phyloP scores from a whole-genome alignment of 192 early-diverging fungal species.

The Rhizophagus clarus region DNA sequence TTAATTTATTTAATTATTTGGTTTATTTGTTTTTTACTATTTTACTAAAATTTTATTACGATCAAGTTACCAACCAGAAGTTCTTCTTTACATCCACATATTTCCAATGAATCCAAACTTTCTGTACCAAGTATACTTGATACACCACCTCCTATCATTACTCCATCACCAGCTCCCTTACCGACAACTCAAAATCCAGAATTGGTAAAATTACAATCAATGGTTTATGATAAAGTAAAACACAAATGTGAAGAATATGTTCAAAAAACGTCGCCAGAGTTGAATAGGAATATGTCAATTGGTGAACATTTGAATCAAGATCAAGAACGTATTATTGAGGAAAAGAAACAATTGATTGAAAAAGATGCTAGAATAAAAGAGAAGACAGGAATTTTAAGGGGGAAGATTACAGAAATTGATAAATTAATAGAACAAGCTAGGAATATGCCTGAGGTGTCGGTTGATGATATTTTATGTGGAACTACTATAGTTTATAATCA shows the following conservation, averaged over 20 bases:
- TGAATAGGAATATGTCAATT: constrained; percentile 65
- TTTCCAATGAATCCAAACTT: constrained; percentile 31
- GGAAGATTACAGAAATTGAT: constrained; percentile 62
- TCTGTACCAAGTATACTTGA: constrained; percentile 37
- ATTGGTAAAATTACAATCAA: constrained; percentile 56
- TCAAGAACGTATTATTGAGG: constrained; percentile 63
- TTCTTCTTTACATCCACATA: background rate
- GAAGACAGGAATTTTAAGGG: constrained; percentile 67
- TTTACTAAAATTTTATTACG: background rate
- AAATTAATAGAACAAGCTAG: constrained; percentile 52
- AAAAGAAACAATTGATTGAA: constrained; percentile 57
- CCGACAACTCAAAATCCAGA: constrained; percentile 40
- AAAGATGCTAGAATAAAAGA: constrained; percentile 61
- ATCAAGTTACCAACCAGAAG: background rate
- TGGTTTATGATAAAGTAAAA: constrained; percentile 63
- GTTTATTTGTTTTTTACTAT: background rate
- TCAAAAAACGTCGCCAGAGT: constrained; percentile 58
- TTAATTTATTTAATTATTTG: background rate
- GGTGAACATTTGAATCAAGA: constrained; percentile 74
- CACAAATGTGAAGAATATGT: constrained; percentile 59
- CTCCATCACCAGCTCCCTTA: constrained; percentile 3
- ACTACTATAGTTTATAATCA: constrained; percentile 70
- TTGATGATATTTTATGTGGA: constrained; percentile 65
- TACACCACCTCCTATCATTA: constrained; percentile 18
- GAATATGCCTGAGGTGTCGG: constrained; percentile 59